A percentile compares a stretch with the other conserved stretches of the same genome.
Evolutionary conservation across 352 stramenopile species (phyloP).

Genomic region (Globisporangium mamillatum): DNA sequence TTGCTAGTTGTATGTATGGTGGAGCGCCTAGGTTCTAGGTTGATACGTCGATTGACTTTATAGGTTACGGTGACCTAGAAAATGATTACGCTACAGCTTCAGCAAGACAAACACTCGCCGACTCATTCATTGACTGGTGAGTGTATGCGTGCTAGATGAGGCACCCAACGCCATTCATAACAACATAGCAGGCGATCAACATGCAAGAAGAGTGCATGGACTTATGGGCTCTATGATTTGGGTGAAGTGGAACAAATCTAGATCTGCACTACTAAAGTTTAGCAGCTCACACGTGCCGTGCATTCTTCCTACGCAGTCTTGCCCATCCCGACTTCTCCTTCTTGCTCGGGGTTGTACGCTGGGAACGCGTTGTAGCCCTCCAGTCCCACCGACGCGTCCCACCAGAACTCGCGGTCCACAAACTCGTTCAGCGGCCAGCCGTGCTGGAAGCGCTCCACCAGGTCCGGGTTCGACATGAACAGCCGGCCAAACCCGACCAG

Average conservation of each 20-base stretch:
- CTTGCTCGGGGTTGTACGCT: not conserved
- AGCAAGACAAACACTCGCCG: not conserved
- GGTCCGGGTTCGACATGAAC: slow-evolving; percentile 4
- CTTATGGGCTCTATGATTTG: no score
- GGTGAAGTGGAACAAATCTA: no score
- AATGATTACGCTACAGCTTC: not conserved
- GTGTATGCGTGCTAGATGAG: no score
- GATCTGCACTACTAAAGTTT: no score
- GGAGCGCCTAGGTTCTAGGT: not conserved
- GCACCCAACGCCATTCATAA: no score
- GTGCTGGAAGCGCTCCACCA: slow-evolving; percentile 2
- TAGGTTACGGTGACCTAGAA: not conserved
- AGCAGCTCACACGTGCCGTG: no score
- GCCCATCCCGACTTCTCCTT: no score
- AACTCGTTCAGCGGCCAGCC: not conserved
- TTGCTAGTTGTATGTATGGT: not conserved
- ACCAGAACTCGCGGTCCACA: not conserved
- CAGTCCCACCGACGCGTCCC: not conserved
- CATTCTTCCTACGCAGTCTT: no score
- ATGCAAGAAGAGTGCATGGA: no score
- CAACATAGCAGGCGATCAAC: no score
- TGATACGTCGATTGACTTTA: not conserved
- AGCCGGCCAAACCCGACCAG: not conserved
- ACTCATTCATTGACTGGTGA: no score
- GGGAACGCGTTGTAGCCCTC: not conserved